Base-by-base conservation (phyloP, 495 filamentous ascomycete species). In the Tuber aestivum region DNA sequence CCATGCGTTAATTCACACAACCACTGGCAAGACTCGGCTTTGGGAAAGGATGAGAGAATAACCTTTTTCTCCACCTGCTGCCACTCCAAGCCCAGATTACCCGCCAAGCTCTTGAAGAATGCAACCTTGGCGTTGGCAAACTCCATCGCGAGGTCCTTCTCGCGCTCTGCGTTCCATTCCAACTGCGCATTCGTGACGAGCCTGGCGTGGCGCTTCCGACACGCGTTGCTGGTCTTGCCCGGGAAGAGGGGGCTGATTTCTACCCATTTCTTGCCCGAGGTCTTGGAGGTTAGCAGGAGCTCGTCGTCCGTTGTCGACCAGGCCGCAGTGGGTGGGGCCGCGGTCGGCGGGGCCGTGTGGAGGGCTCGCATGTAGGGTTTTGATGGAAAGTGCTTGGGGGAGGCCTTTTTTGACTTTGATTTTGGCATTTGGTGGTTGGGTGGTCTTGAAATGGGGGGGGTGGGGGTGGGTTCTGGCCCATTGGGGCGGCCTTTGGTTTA, bases 171-270 rank as follows among this genome's bases (percentile, higher is more conserved):
- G 69, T 89, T 87, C 88, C 88, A 90, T 50, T 87, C 85, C 41
- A 88, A 85, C 73, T 86, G 84, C 71, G 82, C 80, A 72, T 85
- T 84, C 74, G 87, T 87, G 81, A 89, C 86, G 69, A 90, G 85
- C 37, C 88, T 84, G 78, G 89, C 89, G 76, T 89, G 86, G 32
- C 88, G 84, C 76, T 90, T 90, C 2, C 89, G 87, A 82, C 88
- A 90, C 2, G 88, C 88, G 83, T 90, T 90, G 23, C 87, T 84
- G 3, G 88, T 87, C 75, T 90, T 90, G 48, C 80, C 80, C 41
- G 86, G 87, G 70, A 90, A 90, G 20, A 79, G 65, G 1, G 78
- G 77, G 10, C 76, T 79, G 40, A 79, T 79, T 32, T 79, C 78
- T 4, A 79, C 73, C 78, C 78, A 79, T 40, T 79, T 79, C 45